Evolutionary conservation across 1,284 basidiomycete species (phyloP), one percentile per base, ranked within the genome.

Genomic region (Apiotrichum akiyoshidainum): DNA sequence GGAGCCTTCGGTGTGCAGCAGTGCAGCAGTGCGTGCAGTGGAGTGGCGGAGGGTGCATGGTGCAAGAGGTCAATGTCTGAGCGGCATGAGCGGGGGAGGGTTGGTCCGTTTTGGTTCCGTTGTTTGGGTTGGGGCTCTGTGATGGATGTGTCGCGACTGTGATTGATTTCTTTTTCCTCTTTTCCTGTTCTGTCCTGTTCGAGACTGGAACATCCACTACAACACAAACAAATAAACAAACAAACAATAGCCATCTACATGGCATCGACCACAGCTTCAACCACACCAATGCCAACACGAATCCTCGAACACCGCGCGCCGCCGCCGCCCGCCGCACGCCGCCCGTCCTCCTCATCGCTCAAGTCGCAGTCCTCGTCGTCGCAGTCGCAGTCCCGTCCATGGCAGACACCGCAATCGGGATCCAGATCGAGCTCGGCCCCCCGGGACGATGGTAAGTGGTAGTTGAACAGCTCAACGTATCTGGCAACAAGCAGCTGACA

Each of bases 211-310:
- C 26, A 31, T 31, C 26, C 26, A 31, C 26, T 31, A 31, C 26
- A 31, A 31, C n/a, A n/a, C n/a, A 31, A 17, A 16, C 47, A 48
- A 9, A 8, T 13, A 8, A n/a, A 12, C 17, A n/a, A n/a, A n/a
- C n/a, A 21, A 19, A 39, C 34, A 10, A 26, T 26, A 40, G 22
- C 8, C 17, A 44, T 44, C 17, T 19, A 11, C 34, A 37, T 37
- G 11, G 37, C 37, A 37, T 37, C 37, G 11, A 37, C 42, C 8
- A 19, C 42, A 44, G 5, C 42, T n/a, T 5, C n/a, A 44, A 21
- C 42, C 8, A 21, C 42, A 44, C 19, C 42, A 3, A 55, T 55
- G 54, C 54, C 54, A 4, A 31, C 54, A 44, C 46, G 54, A 26
- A 33, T 55, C 17, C 26, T 55, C 4, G 40, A 33, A 45, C 26